Evolutionary conservation across 306 rosid species (phyloP).

Genomic region (Quillaja saponaria): DNA sequence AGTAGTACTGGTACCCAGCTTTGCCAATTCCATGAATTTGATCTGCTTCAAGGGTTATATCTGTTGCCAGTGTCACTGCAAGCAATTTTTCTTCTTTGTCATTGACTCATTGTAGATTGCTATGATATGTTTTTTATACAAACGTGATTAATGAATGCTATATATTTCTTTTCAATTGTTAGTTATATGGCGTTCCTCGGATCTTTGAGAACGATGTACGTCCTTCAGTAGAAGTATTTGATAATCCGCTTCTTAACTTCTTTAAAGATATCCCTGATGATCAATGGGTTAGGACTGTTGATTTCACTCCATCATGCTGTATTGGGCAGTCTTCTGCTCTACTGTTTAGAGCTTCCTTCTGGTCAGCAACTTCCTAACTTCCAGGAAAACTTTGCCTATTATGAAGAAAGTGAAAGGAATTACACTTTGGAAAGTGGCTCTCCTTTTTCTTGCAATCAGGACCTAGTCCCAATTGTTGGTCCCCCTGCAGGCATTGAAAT

Average conservation of each 20-base stretch:
- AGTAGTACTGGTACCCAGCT: too few species aligned
- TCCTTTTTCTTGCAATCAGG: constrained; percentile 42
- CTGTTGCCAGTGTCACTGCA: too few species aligned
- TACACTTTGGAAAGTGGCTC: constrained; percentile 44
- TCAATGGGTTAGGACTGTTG: constrained; percentile 66
- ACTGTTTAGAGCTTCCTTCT: constrained; percentile 64
- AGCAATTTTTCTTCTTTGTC: too few species aligned
- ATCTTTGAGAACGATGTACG: constrained; percentile 42
- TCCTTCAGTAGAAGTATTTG: constrained; percentile 29
- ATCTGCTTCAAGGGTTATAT: too few species aligned
- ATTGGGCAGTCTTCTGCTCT: constrained; percentile 76
- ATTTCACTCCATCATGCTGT: constrained; percentile 55
- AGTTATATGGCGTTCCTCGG: constrained; percentile 81
- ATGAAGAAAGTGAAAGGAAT: constrained; percentile 40
- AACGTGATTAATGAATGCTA: background rate
- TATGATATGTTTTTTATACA: too few species aligned
- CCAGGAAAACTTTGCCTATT: constrained; percentile 58
- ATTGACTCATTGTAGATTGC: too few species aligned
- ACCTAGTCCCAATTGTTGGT: constrained; percentile 63
- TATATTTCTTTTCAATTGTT: background rate
- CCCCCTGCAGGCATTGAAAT: constrained; percentile 53
- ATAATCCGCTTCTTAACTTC: constrained; percentile 41
- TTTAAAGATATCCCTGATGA: constrained; percentile 46
- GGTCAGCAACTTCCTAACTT: constrained; percentile 52
- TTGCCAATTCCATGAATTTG: too few species aligned